phyloP scores from a whole-genome alignment of 2,329 filamentous ascomycete genomes.

The Trichoderma endophyticum region DNA sequence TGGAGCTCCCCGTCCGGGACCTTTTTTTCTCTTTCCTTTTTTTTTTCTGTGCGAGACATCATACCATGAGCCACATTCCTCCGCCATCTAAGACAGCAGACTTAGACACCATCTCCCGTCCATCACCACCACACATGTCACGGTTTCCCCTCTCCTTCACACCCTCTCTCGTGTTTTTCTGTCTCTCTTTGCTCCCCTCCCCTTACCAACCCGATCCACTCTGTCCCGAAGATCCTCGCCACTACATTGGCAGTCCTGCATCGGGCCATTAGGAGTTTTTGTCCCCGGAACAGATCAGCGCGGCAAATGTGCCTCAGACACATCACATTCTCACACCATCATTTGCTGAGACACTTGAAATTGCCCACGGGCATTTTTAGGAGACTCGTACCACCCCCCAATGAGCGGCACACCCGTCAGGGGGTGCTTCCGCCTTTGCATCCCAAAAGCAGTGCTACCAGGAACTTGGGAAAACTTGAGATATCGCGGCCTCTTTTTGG shows the following conservation, averaged over 20 bases:
- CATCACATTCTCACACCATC: constrained; percentile 10
- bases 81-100: constrained; percentile 6
- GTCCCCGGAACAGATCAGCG: constrained; percentile 6
- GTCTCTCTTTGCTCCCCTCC: not conserved
- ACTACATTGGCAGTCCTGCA: not conserved
- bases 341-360: constrained; percentile 7
- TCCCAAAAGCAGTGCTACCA: not conserved
- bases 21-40: not conserved
- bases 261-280: not conserved
- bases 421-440: not conserved
- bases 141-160: not conserved
- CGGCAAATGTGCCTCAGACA: constrained; percentile 11
- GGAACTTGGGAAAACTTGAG: not conserved
- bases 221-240: not conserved
- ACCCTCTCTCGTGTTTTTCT: constrained; percentile 15
- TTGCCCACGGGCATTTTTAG: not conserved
- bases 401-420: not conserved
- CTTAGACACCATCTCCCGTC: constrained; percentile 4
- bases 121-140: not conserved
- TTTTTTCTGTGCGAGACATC: not conserved
- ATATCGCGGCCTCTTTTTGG: not conserved
- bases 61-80: constrained; percentile 1
- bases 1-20: not conserved
- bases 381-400: not conserved
- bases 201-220: not conserved